Evolutionary conservation across 176 grass and related monocot species (phyloP).

Genomic region (Bolboschoenus planiculmis): DNA sequence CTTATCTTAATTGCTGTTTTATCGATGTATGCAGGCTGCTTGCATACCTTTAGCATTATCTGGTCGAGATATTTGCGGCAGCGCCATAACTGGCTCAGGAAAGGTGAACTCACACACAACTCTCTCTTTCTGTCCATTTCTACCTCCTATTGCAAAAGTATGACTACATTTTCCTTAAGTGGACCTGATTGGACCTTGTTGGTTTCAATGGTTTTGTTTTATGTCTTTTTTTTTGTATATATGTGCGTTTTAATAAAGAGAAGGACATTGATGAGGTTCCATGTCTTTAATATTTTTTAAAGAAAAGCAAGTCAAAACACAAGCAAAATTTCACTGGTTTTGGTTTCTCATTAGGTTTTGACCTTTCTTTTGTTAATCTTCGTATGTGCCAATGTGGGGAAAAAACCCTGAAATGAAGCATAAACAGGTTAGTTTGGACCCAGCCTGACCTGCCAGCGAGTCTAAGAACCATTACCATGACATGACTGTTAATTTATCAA

Average conservation of each 20-base stretch:
- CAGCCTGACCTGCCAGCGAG: not conserved
- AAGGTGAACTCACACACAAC: conserved; percentile 54
- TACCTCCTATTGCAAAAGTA: not conserved
- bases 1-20: conserved; percentile 15
- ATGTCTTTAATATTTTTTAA: not conserved
- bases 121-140: not conserved
- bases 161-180: not conserved
- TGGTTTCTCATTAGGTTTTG: not conserved
- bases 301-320: no score
- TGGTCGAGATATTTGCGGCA: conserved; percentile 94
- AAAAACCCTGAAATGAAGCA: not conserved
- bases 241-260: not conserved
- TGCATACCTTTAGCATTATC: conserved; percentile 95
- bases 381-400: not conserved
- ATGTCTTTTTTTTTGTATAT: not conserved
- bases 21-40: conserved; percentile 53
- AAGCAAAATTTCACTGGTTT: not conserved
- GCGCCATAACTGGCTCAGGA: conserved; percentile 90
- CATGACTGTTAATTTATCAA: not conserved
- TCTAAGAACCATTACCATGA: not conserved
- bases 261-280: not conserved
- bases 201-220: not conserved
- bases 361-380: not conserved
- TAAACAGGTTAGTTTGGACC: not conserved
- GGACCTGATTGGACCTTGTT: not conserved